A percentile compares a stretch with the other conserved stretches of the same genome.
Conservation (phyloP, 768 basidiomycete genomes). For the Crassisporium funariophilum region DNA sequence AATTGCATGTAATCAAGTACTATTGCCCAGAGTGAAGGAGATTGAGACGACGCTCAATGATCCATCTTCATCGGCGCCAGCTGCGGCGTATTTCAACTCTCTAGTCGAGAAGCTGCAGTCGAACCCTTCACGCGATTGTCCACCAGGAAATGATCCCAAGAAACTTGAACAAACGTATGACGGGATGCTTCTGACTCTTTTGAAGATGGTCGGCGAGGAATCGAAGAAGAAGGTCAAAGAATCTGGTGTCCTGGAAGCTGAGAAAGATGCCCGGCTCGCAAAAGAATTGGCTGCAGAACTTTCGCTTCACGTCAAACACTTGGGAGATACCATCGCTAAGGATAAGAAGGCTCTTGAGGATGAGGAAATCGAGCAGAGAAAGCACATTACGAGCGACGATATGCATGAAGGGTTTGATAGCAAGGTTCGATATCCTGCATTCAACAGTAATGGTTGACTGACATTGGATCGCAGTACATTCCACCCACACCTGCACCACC, state of each 20-base stretch:
- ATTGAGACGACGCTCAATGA: slow-evolving; percentile 56
- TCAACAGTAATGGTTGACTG: neutral
- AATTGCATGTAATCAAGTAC: slow-evolving; percentile 80
- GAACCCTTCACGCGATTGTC: slow-evolving; percentile 73
- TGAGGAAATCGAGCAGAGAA: slow-evolving; percentile 77
- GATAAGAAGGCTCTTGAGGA: slow-evolving; percentile 60
- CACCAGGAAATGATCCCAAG: slow-evolving; percentile 69
- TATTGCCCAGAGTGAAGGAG: slow-evolving; percentile 68
- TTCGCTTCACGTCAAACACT: slow-evolving; percentile 62
- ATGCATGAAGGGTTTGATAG: slow-evolving; percentile 86
- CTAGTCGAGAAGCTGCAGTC: slow-evolving; percentile 75
- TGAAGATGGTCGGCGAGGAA: slow-evolving; percentile 70
- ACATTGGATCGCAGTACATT: slow-evolving; percentile 60
- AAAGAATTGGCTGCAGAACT: slow-evolving; percentile 64
- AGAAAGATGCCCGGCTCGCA: slow-evolving; percentile 58
- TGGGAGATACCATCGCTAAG: slow-evolving; percentile 64
- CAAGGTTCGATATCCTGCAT: slow-evolving; percentile 47
- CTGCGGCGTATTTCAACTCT: slow-evolving; percentile 61
- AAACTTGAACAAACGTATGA: slow-evolving; percentile 86
- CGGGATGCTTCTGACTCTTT: slow-evolving; percentile 80
- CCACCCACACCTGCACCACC: slow-evolving; percentile 71
- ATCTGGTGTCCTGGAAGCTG: slow-evolving; percentile 44
- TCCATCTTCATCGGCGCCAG: slow-evolving; percentile 32
- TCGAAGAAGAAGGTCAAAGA: slow-evolving; percentile 55
- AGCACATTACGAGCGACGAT: slow-evolving; percentile 95